Percentiles rank a stretch among this genome's conserved stretches.
Conservation (phyloP, 805 yeast genomes). For the Ogataea henricii region DNA sequence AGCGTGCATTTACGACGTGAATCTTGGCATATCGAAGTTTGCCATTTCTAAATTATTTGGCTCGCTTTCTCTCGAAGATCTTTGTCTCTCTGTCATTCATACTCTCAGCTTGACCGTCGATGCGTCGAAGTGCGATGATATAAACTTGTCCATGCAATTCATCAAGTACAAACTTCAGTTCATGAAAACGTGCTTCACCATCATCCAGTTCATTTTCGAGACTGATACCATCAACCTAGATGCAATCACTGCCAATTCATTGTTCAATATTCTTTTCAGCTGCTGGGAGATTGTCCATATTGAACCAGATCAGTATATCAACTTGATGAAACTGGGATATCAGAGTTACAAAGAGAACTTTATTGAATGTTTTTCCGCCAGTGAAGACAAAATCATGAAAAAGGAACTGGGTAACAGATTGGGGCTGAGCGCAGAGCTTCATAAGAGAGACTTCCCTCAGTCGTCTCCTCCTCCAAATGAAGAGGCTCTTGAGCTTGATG, state of each 20-base stretch:
- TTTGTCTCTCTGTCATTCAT: conserved; percentile 27
- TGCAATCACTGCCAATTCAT: conserved; percentile 20
- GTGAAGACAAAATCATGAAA: conserved; percentile 15
- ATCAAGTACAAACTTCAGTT: conserved; percentile 29
- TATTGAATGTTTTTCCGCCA: conserved; percentile 18
- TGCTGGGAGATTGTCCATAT: conserved; percentile 25
- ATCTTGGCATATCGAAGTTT: conserved; percentile 2
- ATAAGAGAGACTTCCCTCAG: background rate
- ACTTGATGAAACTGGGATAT: conserved; percentile 17
- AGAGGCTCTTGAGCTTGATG: conserved; percentile 17
- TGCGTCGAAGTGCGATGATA: conserved; percentile 30
- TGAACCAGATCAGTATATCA: conserved; percentile 15
- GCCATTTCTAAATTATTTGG: conserved; percentile 14
- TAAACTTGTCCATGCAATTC: conserved; percentile 33
- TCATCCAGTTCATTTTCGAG: conserved; percentile 14
- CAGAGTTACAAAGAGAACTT: conserved; percentile 17
- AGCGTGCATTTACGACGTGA: conserved; percentile 21
- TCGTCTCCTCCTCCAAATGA: conserved; percentile 10
- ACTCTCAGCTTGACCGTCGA: conserved; percentile 27
- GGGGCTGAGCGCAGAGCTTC: background rate
- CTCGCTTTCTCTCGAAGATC: conserved; percentile 24
- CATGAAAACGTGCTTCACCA: conserved; percentile 23
- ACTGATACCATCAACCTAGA: conserved; percentile 15
- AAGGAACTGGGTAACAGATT: conserved; percentile 13
- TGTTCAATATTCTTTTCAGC: conserved; percentile 28